phyloP scores from a whole-genome alignment of 192 early-diverging fungal genomes.

The Entomortierella chlamydospora region DNA sequence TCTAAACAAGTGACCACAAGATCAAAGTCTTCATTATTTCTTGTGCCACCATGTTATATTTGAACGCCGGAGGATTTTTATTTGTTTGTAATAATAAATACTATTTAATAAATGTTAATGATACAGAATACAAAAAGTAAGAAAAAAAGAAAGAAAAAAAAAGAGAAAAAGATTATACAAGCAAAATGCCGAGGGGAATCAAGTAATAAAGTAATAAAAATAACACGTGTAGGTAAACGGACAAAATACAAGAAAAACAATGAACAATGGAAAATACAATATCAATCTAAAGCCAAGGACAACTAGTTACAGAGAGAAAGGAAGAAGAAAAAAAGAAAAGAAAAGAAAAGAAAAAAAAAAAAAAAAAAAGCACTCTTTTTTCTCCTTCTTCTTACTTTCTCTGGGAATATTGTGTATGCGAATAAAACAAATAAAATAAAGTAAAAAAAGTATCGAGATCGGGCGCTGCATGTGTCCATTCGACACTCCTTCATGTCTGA shows the following conservation, averaged over 20 bases:
- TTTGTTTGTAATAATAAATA: too few species aligned
- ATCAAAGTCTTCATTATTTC: too few species aligned
- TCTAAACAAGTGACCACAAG: too few species aligned
- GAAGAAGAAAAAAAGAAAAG: conserved; percentile 12
- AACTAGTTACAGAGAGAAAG: background rate
- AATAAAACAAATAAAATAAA: background rate
- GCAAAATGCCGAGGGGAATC: background rate
- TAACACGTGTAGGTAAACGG: background rate
- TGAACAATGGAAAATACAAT: conserved; percentile 1
- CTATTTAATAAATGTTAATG: too few species aligned
- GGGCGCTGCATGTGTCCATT: too few species aligned
- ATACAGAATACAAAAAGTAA: background rate
- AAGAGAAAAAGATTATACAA: conserved; percentile 7
- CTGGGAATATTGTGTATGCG: background rate
- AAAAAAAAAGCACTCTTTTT: too few species aligned
- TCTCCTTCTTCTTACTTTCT: background rate
- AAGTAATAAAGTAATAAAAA: conserved; percentile 11
- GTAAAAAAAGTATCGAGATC: too few species aligned
- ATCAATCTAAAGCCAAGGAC: background rate
- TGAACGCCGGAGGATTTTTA: too few species aligned
- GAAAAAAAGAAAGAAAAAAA: background rate
- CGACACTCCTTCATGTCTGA: too few species aligned
- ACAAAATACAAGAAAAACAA: conserved; percentile 5
- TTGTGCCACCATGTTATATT: too few species aligned
- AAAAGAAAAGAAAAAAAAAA: conserved; percentile 6